Percentiles rank a stretch among this genome's conserved stretches.
Evolutionary conservation across 2,329 filamentous ascomycete genomes (phyloP).

Genomic region (Xylaria sp.): DNA sequence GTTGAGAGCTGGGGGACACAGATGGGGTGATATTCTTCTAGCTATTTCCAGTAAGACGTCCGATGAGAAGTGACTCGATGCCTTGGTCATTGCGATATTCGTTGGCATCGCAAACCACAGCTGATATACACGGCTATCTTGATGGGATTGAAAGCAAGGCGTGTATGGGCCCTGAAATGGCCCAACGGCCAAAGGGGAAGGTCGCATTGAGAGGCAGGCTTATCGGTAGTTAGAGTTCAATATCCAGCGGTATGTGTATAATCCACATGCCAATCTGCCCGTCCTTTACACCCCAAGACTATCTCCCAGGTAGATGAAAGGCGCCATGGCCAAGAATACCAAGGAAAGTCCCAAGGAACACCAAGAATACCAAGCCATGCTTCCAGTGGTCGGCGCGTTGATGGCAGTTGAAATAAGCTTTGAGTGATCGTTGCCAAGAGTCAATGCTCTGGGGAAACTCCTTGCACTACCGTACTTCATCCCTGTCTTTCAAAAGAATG

Average conservation of each 20-base stretch:
- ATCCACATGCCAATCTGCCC: too few species aligned
- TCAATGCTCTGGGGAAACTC: constrained; percentile 8
- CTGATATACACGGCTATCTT: constrained; percentile 1
- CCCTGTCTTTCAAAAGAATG: background rate
- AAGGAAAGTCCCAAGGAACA: background rate
- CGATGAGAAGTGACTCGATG: background rate
- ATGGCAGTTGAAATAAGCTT: constrained; percentile 27
- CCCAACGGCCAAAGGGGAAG: constrained; percentile 25
- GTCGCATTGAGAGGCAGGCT: constrained; percentile 18
- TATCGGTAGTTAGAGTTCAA: constrained; percentile 8
- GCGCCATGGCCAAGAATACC: too few species aligned
- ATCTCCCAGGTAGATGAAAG: too few species aligned
- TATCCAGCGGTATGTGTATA: background rate
- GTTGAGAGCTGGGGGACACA: too few species aligned
- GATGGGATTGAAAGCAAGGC: background rate
- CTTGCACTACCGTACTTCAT: background rate
- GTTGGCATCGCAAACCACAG: background rate
- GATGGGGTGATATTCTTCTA: too few species aligned
- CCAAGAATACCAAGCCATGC: constrained; percentile 26
- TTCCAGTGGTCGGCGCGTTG: background rate
- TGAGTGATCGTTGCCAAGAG: constrained; percentile 15
- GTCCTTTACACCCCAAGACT: too few species aligned
- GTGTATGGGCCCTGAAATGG: background rate
- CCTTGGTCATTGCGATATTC: background rate
- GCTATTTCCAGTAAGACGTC: constrained; percentile 20